A percentile compares a stretch with the other conserved stretches of the same genome.
phyloP scores from a whole-genome alignment of 1,284 basidiomycete genomes.

The Ganoderma lingzhi region DNA sequence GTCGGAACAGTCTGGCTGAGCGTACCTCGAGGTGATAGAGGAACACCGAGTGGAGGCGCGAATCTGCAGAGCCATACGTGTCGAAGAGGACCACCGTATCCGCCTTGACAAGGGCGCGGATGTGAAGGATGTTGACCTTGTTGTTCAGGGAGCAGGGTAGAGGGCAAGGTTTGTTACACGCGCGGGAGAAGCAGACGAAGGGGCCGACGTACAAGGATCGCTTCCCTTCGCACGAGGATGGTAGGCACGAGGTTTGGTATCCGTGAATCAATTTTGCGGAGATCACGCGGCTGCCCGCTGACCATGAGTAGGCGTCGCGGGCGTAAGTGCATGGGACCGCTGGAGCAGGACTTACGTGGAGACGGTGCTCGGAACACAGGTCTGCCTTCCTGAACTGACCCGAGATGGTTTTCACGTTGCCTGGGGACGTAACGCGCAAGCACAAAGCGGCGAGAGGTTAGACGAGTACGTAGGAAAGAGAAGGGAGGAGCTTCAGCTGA shows the following conservation, averaged over 20 bases:
- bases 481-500: constrained; percentile 36
- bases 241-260: constrained; percentile 95
- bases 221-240: constrained; percentile 89
- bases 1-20: background rate
- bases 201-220: constrained; percentile 73
- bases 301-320: constrained; percentile 23
- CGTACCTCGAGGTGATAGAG: constrained; percentile 86
- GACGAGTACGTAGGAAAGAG: constrained; percentile 5
- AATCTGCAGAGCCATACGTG: constrained; percentile 86
- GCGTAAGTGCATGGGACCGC: constrained; percentile 8
- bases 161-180: background rate
- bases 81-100: constrained; percentile 95
- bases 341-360: constrained; percentile 68
- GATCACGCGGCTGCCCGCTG: constrained; percentile 83
- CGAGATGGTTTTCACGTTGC: constrained; percentile 89
- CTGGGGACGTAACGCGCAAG: constrained; percentile 50
- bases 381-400: constrained; percentile 92
- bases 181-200: constrained; percentile 10
- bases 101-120: constrained; percentile 93
- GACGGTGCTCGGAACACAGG: constrained; percentile 86
- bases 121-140: constrained; percentile 92
- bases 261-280: constrained; percentile 95
- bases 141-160: constrained; percentile 18
- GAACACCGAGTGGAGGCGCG: constrained; percentile 85
- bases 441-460: background rate